Conservation (phyloP, 1,284 basidiomycete genomes). For the Moesziomyces antarcticus region DNA sequence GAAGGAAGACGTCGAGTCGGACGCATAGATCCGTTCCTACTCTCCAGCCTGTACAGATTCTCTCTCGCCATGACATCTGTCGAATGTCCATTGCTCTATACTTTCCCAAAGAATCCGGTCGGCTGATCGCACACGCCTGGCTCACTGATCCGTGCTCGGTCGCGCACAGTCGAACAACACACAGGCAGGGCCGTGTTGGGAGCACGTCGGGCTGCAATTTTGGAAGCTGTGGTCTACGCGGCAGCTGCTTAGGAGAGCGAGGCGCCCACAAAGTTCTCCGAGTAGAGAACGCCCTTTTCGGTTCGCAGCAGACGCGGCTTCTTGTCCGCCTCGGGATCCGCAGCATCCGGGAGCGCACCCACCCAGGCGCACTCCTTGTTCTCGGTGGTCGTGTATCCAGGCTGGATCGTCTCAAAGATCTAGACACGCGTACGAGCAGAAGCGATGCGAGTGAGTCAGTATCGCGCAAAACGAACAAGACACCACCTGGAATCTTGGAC, state of each 20-base stretch:
- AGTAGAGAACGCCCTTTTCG: conserved; percentile 53
- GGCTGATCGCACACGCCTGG: too few species aligned
- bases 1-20: conserved; percentile 50
- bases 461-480: background rate
- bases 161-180: too few species aligned
- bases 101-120: background rate
- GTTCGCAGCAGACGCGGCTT: conserved; percentile 58
- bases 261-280: conserved; percentile 59
- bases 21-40: conserved; percentile 32
- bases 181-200: background rate
- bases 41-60: conserved; percentile 1
- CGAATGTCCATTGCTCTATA: background rate
- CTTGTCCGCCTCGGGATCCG: conserved; percentile 61
- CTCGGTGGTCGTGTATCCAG: conserved; percentile 60
- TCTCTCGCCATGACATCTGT: conserved; percentile 1
- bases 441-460: conserved; percentile 1
- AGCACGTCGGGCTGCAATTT: conserved; percentile 3
- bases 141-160: too few species aligned
- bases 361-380: conserved; percentile 61
- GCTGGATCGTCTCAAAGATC: conserved; percentile 68
- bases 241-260: conserved; percentile 49
- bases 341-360: conserved; percentile 55
- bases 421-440: conserved; percentile 4
- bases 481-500: background rate
- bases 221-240: background rate